phyloP scores from a whole-genome alignment of 2,329 filamentous ascomycete genomes.

The Colletotrichum gigasporum region DNA sequence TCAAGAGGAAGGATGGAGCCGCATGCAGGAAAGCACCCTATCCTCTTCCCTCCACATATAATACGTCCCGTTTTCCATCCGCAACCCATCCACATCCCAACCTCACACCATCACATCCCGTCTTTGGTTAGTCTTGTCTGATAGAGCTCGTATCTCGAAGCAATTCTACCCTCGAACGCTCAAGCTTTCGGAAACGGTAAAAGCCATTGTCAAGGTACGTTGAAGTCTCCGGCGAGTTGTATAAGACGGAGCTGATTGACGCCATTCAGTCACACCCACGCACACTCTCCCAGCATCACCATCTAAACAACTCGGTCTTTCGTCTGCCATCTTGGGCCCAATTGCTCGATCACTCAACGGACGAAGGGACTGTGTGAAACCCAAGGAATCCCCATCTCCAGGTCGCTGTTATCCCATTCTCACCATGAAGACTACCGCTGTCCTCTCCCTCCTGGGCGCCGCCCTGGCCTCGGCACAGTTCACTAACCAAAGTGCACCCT shows the following conservation, averaged over 20 bases:
- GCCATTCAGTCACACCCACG: neutral
- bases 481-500: constrained; percentile 14
- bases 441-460: constrained; percentile 7
- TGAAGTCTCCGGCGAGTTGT: neutral
- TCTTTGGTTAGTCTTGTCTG: neutral
- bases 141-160: neutral
- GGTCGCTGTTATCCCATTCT: neutral
- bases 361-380: too few species aligned
- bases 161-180: too few species aligned
- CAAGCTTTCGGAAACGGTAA: too few species aligned
- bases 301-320: neutral
- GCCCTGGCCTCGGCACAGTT: constrained; percentile 6
- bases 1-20: neutral
- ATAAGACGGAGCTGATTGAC: neutral
- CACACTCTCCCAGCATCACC: neutral
- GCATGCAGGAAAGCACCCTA: neutral
- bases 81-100: neutral
- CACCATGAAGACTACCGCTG: constrained; percentile 19
- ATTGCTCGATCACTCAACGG: too few species aligned
- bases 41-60: neutral
- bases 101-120: neutral
- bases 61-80: neutral
- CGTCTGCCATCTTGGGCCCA: too few species aligned
- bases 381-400: neutral
- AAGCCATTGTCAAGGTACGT: constrained; percentile 2